phyloP scores from a whole-genome alignment of 306 rosid genomes.

The Myrica gale region DNA sequence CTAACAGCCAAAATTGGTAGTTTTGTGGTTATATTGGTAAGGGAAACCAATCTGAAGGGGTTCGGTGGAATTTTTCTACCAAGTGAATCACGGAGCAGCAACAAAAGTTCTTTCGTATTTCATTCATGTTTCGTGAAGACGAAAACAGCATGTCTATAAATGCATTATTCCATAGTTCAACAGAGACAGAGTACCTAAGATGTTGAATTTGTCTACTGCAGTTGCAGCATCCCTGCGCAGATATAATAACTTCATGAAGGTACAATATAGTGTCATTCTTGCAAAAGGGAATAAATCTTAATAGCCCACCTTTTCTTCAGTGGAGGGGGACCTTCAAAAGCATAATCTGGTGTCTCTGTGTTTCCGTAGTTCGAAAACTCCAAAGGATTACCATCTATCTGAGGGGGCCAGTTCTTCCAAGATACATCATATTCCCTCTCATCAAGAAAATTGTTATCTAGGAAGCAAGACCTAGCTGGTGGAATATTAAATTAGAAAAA shows the following conservation, averaged over 20 bases:
- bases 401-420: slow-evolving; percentile 46
- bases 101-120: slow-evolving; percentile 6
- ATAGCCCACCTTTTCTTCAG: slow-evolving; percentile 46
- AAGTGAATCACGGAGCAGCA: neutral
- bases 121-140: slow-evolving; percentile 11
- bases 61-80: too few species aligned
- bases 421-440: slow-evolving; percentile 47
- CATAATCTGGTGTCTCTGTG: slow-evolving; percentile 31
- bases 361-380: slow-evolving; percentile 36
- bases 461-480: slow-evolving; percentile 49
- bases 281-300: slow-evolving; percentile 14
- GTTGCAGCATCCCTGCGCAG: slow-evolving; percentile 51
- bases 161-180: slow-evolving; percentile 15
- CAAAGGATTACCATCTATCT: slow-evolving; percentile 35
- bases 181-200: slow-evolving; percentile 47
- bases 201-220: slow-evolving; percentile 47
- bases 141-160: slow-evolving; percentile 3
- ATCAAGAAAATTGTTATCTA: slow-evolving; percentile 40
- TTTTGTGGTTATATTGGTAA: too few species aligned
- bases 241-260: slow-evolving; percentile 32
- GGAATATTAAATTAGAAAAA: slow-evolving; percentile 18
- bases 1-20: too few species aligned
- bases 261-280: slow-evolving; percentile 8
- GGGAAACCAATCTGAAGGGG: too few species aligned
- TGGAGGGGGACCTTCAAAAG: slow-evolving; percentile 46